phyloP scores from a whole-genome alignment of 306 rosid genomes.

The Morella rubra region DNA sequence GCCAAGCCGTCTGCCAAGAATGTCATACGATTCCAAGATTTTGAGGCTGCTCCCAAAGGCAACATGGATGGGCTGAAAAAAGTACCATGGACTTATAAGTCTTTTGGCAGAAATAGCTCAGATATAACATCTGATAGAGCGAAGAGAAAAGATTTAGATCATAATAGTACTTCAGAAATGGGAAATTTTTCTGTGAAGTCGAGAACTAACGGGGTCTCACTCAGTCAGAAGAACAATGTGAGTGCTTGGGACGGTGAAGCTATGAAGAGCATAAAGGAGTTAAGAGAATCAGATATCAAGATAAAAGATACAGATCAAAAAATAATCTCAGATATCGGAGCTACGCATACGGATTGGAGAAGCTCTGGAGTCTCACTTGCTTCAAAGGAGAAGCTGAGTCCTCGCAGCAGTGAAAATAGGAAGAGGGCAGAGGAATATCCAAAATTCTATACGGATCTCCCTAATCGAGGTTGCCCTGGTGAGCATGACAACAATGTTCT shows the following conservation, averaged over 20 bases:
- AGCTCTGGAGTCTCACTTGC: conserved; percentile 30
- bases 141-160: conserved; percentile 31
- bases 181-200: conserved; percentile 33
- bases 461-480: conserved; percentile 26
- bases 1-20: conserved; percentile 35
- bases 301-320: conserved; percentile 43
- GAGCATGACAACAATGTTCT: conserved; percentile 43
- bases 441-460: conserved; percentile 34
- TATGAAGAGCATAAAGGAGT: conserved; percentile 39
- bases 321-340: conserved; percentile 31
- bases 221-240: conserved; percentile 32
- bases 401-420: conserved; percentile 35
- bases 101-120: conserved; percentile 41
- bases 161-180: conserved; percentile 35
- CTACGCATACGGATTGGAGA: conserved; percentile 32
- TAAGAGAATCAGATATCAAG: conserved; percentile 36
- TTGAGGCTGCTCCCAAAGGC: conserved; percentile 38
- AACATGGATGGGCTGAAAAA: conserved; percentile 38
- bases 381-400: conserved; percentile 37
- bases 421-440: conserved; percentile 32
- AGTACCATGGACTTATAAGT: conserved; percentile 29
- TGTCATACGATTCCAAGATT: conserved; percentile 37
- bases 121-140: conserved; percentile 38
- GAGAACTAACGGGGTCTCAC: conserved; percentile 33
- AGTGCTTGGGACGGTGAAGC: conserved; percentile 28